phyloP scores from a whole-genome alignment of 768 basidiomycete species.

The Auricularia sp. region DNA sequence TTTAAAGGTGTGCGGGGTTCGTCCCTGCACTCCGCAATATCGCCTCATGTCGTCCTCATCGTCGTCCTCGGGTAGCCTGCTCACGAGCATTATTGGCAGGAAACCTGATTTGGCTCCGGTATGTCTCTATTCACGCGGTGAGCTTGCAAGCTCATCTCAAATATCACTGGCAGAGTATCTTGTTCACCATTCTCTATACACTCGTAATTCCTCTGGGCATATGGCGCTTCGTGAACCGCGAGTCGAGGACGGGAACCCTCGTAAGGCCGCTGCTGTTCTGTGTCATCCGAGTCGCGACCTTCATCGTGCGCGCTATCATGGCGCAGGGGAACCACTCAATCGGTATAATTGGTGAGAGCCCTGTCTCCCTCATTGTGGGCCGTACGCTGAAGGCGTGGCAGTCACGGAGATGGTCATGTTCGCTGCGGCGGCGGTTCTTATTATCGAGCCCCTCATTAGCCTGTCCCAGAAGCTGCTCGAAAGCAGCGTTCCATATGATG shows the following conservation, averaged over 20 bases:
- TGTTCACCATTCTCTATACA: not conserved
- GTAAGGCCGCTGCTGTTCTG: not conserved
- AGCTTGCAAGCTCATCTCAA: not conserved
- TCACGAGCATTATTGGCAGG: not conserved
- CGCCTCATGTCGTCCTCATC: too few relatives aligned
- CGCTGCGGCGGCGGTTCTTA: not conserved
- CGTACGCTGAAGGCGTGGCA: not conserved
- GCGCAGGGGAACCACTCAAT: not conserved
- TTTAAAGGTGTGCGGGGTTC: too few relatives aligned
- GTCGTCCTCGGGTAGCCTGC: too few relatives aligned
- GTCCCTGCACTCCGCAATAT: too few relatives aligned
- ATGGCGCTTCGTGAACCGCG: not conserved
- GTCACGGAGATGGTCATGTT: not conserved
- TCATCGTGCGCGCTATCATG: not conserved
- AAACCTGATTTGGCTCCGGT: not conserved
- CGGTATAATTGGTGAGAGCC: not conserved
- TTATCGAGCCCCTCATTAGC: not conserved
- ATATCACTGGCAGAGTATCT: not conserved
- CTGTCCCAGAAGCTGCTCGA: not conserved
- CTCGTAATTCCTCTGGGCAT: not conserved
- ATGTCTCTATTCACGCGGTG: not conserved
- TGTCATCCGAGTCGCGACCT: not conserved
- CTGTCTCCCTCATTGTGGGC: not conserved
- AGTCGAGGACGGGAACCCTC: not conserved
- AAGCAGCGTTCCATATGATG: not conserved